Conservation (phyloP, 129 eudicot species). For the Rutidosis leptorrhynchoides region DNA sequence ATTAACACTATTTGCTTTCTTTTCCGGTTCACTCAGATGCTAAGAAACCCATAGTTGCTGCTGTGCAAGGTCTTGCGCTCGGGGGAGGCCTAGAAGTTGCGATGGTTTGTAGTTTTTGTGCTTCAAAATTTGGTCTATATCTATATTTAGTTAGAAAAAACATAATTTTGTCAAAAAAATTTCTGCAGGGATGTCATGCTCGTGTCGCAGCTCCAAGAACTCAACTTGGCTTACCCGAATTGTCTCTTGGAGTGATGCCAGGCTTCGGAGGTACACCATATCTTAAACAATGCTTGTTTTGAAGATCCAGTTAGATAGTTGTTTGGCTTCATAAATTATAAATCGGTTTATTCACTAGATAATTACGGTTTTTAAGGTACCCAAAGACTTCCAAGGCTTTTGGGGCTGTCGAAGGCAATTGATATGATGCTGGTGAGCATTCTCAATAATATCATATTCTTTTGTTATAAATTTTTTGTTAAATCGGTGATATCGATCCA, state of each 20-base stretch:
- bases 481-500: constrained; percentile 6
- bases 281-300: background rate
- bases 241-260: constrained; percentile 91
- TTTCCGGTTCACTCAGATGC: constrained; percentile 44
- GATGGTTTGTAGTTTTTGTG: constrained; percentile 54
- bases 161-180: background rate
- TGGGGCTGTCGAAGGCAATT: constrained; percentile 78
- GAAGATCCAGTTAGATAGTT: background rate
- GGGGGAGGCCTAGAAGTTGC: constrained; percentile 97
- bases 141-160: background rate
- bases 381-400: constrained; percentile 95
- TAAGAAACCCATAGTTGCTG: constrained; percentile 89
- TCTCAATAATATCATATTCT: background rate
- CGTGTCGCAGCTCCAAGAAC: constrained; percentile 80
- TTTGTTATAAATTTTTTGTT: background rate
- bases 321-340: background rate
- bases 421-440: constrained; percentile 85
- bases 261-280: constrained; percentile 79
- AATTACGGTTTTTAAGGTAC: constrained; percentile 52
- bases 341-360: background rate
- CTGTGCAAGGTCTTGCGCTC: constrained; percentile 93
- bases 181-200: constrained; percentile 81
- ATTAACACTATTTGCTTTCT: background rate
- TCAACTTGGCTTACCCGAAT: constrained; percentile 94
- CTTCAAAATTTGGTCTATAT: background rate